Conservation (phyloP, 2,329 filamentous ascomycete species). For the Penicillium sp. region DNA sequence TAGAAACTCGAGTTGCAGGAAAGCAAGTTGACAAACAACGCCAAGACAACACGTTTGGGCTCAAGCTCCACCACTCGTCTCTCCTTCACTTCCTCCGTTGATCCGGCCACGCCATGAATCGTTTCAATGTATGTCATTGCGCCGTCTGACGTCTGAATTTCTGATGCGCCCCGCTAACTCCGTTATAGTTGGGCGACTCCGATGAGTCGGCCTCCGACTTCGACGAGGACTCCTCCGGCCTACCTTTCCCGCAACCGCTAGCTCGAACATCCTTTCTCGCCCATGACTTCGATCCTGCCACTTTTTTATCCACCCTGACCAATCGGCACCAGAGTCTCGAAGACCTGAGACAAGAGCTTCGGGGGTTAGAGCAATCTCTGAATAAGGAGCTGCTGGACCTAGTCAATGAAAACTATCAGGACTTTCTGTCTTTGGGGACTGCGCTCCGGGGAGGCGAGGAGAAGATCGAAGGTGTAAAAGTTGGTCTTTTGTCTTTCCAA, state of each 20-base stretch:
- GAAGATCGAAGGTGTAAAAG: constrained; percentile 80
- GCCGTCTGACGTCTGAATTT: neutral
- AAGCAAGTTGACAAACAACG: constrained; percentile 8
- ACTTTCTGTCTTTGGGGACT: constrained; percentile 77
- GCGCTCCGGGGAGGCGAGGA: constrained; percentile 85
- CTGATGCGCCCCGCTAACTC: neutral
- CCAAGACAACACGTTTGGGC: constrained; percentile 21
- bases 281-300: constrained; percentile 69
- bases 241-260: constrained; percentile 85
- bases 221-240: constrained; percentile 59
- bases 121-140: constrained; percentile 29
- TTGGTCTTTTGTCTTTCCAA: constrained; percentile 79
- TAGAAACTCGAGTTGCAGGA: neutral
- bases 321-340: constrained; percentile 94
- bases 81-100: constrained; percentile 6
- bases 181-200: constrained; percentile 40
- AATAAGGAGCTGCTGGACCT: constrained; percentile 85
- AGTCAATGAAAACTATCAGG: constrained; percentile 91
- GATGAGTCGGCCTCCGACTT: constrained; percentile 47
- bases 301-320: constrained; percentile 75
- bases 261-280: constrained; percentile 76
- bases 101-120: constrained; percentile 27
- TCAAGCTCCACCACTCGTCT: constrained; percentile 9
- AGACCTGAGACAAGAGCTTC: constrained; percentile 80
- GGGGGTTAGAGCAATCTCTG: constrained; percentile 72